These are phyloP conservation scores for Sporisorium graminicola DNA, from an alignment of 1,284 basidiomycete genomes.

Conservation along the genomic window DNA sequence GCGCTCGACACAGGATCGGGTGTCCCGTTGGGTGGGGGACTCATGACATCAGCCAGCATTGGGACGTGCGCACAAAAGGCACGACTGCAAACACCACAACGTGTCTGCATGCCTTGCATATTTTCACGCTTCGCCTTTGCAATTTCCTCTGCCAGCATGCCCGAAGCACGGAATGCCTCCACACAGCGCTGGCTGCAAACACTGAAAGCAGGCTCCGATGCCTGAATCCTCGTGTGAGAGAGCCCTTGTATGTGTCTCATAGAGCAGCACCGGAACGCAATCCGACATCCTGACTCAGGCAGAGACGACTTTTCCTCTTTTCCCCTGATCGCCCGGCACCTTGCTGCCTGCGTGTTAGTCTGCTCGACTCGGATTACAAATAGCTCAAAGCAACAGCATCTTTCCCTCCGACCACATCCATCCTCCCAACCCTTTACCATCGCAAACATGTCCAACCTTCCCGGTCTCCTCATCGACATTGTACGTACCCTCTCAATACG, in stretches of 20 bases:
- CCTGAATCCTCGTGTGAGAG: no score
- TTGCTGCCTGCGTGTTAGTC: not conserved
- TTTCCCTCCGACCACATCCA: slow-evolving; percentile 11
- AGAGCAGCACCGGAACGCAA: not conserved
- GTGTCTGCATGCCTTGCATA: slow-evolving; percentile 16
- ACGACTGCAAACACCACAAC: slow-evolving; percentile 9
- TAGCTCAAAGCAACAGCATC: no score
- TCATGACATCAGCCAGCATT: slow-evolving; percentile 22
- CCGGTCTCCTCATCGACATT: slow-evolving; percentile 54
- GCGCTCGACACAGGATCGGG: not conserved
- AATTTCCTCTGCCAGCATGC: slow-evolving; percentile 14
- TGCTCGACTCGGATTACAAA: not conserved
- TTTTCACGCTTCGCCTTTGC: not conserved
- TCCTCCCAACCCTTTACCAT: not conserved
- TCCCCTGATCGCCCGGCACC: no score
- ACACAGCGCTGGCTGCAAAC: not conserved
- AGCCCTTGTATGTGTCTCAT: no score
- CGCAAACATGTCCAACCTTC: slow-evolving; percentile 53
- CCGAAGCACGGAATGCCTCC: slow-evolving; percentile 4
- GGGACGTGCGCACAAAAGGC: not conserved
- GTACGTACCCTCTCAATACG: slow-evolving; percentile 16
- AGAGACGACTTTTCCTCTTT: no score
- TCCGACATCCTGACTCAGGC: not conserved
- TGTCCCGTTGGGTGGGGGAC: not conserved
- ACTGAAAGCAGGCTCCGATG: no score